Base-by-base conservation (phyloP, 73 alveolate species). In the Uronychia binucleata region DNA sequence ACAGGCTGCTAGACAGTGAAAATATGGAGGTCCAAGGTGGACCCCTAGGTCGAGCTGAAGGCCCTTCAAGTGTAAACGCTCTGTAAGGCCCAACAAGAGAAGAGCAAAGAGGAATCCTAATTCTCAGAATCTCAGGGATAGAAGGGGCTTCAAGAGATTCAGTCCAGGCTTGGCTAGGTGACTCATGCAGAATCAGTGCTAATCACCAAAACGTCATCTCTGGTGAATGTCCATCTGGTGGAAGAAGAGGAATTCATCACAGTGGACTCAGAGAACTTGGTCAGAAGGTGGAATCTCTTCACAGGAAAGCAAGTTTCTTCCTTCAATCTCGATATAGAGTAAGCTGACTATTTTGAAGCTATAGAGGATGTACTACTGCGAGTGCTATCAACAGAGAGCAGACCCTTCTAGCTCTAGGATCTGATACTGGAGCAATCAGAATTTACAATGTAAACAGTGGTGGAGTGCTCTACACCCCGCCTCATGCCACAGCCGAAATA, bases 1-100 rank as follows among this genome's bases (percentile, higher is more conserved):
- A 86, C 87, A 1, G 92, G 92, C 30, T 86, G 92, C 77, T 29
- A 86, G 30, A 83, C 82, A 30, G 25, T 86, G 11, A 86, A 77
- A 59, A 77, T 78, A 1, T 86, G 92, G 92, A 81, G 59, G 59
- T 82, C 87, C 26, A 34, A 86, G 75, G 83, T 78, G 0, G 87
- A 86, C 31, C 34, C 78, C 28, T 78, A 86, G 58, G 92, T 78
- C 11, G 87, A 86, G 77, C 57, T 86, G n/a, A 86, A 86, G 35
- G 82, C 83, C 26, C 67, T 86, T 13, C 57, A 86, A 77, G 87
- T 86, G 0, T 58, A 86, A 32, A 59, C 92, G 13, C 32, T 86
- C 28, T 28, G 84, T 30, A 77, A 82, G 83, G 74, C 75, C 75
- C 46, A 78, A 11, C 67, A 76, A n/a, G 59, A 86, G 80, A 86